Evolutionary conservation across 768 basidiomycete genomes (phyloP), one percentile per base, ranked within the genome.

Genomic region (Rhodotorula taiwanensis): DNA sequence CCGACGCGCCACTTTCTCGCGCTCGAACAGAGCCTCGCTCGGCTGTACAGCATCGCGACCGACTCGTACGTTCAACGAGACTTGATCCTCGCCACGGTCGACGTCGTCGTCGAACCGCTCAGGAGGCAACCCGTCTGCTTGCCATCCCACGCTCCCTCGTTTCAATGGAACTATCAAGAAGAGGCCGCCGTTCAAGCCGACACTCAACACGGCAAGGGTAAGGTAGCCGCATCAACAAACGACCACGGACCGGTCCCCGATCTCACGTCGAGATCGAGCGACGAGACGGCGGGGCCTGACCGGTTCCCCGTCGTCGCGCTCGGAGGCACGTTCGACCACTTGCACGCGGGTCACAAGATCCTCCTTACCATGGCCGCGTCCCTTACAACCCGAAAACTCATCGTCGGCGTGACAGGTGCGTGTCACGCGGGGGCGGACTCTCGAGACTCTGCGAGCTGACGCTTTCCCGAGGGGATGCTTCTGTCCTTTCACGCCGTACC

Each of bases 271-370:
- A n/a, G n/a, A n/a, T n/a, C n/a, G n/a, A n/a, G n/a, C n/a, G n/a
- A n/a, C n/a, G n/a, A n/a, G n/a, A n/a, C n/a, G n/a, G n/a, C n/a
- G n/a, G n/a, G 34, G 31, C 51, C 34, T 20, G n/a, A 16, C 23
- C 18, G 28, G 10, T 68, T 52, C 34, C 39, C 31, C 2, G 87
- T 90, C 55, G 83, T 86, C n/a, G 87, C 84, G 1, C 80, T 97
- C 13, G 94, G 95, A 10, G 95, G 95, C 0, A 98, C 95, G 0
- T 98, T 98, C 76, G 95, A 99, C 76, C 95, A 98, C 75, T 82
- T 99, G 21, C 95, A 99, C 74, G 84, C 91, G 6, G 95, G 94
- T 0, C 95, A 99, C 78, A 95, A 95, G 77, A 93, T 99, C 63
- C 82, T 99, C 33, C 82, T 99, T 16, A 88, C 89, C 72, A 90